Evolutionary conservation across 202 grass and related monocot species (phyloP).

Genomic region (Zizania palustris): DNA sequence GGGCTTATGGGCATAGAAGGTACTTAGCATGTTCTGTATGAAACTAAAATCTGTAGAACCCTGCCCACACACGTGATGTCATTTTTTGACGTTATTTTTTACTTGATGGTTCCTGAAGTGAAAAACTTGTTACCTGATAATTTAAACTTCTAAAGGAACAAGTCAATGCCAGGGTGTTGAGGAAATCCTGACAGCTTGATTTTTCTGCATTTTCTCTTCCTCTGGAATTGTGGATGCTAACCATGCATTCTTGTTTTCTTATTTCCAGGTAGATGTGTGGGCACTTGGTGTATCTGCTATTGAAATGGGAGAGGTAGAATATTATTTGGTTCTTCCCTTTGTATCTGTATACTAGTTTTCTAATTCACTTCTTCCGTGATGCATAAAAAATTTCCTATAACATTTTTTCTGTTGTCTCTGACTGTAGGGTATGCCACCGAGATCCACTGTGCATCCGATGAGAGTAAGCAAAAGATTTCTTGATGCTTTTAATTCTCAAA

Average conservation of each 20-base stretch:
- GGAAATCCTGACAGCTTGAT: conserved; percentile 19
- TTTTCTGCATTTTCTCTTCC: conserved; percentile 30
- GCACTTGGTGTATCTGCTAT: conserved; percentile 98
- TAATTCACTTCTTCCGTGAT: background rate
- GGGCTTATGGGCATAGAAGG: conserved; percentile 24
- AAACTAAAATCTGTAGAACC: conserved; percentile 5
- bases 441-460: conserved; percentile 97
- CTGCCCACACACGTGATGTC: conserved; percentile 7
- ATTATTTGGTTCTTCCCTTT: conserved; percentile 52
- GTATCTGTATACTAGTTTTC: conserved; percentile 14
- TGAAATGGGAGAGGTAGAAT: conserved; percentile 94
- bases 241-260: conserved; percentile 12
- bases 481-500: conserved; percentile 18
- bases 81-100: conserved; percentile 14
- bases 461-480: conserved; percentile 67
- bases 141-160: conserved; percentile 10
- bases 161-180: background rate
- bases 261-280: conserved; percentile 94
- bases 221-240: conserved; percentile 27
- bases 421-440: conserved; percentile 88
- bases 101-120: conserved; percentile 25
- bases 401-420: conserved; percentile 31
- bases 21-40: conserved; percentile 20
- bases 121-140: conserved; percentile 20
- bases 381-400: background rate